Conservation (phyloP, 441 rosid genomes). For the Daphne laureola region DNA sequence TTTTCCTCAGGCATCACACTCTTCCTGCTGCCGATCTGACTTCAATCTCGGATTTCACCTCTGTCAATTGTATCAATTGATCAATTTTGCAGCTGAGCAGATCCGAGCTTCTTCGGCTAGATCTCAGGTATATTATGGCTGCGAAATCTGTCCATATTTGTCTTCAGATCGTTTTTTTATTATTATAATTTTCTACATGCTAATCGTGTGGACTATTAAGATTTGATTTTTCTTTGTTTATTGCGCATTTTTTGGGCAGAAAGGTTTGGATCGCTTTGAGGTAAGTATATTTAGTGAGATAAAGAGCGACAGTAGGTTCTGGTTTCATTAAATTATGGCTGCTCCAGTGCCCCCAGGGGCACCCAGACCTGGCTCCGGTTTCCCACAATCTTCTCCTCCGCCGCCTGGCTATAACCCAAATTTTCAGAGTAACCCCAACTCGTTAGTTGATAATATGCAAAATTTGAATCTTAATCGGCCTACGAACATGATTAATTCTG, state of each 20-base stretch:
- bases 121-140: conserved; percentile 19
- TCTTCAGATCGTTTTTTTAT: no score
- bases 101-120: conserved; percentile 15
- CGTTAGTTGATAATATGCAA: conserved; percentile 53
- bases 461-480: conserved; percentile 59
- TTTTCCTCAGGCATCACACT: no score
- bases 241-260: background rate
- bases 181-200: no score
- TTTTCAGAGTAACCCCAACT: conserved; percentile 36
- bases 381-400: conserved; percentile 31
- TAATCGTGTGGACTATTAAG: no score
- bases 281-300: background rate
- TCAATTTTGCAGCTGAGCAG: conserved; percentile 2
- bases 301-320: conserved; percentile 14
- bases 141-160: background rate
- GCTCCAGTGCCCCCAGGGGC: conserved; percentile 92
- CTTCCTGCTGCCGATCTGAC: no score
- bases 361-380: conserved; percentile 45
- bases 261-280: conserved; percentile 14
- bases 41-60: no score
- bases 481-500: conserved; percentile 31
- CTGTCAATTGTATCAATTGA: no score
- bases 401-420: conserved; percentile 46
- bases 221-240: conserved; percentile 10
- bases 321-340: conserved; percentile 42